Evolutionary conservation across 805 yeast genomes (phyloP).

Genomic region (Hanseniaspora pseudoguilliermondii): DNA sequence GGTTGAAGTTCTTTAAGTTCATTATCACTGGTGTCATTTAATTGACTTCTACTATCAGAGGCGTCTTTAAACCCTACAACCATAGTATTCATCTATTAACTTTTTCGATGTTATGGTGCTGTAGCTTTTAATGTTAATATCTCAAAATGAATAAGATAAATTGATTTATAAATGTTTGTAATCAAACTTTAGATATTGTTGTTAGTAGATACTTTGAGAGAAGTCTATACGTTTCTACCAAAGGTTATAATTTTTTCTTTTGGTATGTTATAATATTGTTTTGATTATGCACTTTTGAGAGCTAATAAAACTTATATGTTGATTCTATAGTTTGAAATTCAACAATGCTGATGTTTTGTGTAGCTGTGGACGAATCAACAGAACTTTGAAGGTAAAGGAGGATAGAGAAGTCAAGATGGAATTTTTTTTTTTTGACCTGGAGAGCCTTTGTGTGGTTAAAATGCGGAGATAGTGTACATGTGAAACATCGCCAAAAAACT

Average conservation of each 20-base stretch:
- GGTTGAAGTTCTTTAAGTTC: slow-evolving; percentile 1
- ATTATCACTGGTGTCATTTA: not conserved
- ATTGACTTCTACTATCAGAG: not conserved
- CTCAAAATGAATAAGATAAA: not conserved
- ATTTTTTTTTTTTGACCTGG: not conserved
- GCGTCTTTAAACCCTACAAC: not conserved
- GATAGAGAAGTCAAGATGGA: not conserved
- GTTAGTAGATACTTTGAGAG: no score
- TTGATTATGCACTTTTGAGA: not conserved
- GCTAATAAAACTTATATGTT: not conserved
- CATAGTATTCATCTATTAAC: not conserved
- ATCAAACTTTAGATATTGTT: not conserved
- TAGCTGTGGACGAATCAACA: not conserved
- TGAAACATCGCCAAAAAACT: no score
- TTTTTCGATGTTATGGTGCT: not conserved
- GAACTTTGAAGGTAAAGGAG: no score
- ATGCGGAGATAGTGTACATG: no score
- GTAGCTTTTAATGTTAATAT: not conserved
- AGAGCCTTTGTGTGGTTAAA: no score
- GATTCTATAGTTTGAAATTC: not conserved
- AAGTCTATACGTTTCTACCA: no score
- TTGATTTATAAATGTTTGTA: not conserved
- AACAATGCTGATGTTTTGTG: not conserved
- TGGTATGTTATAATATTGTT: not conserved
- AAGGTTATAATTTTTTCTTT: no score